A percentile compares a stretch with the other conserved stretches of the same genome.
These are phyloP conservation scores for Galerina sulciceps DNA, from an alignment of 768 basidiomycete genomes.

Conservation along the genomic window DNA sequence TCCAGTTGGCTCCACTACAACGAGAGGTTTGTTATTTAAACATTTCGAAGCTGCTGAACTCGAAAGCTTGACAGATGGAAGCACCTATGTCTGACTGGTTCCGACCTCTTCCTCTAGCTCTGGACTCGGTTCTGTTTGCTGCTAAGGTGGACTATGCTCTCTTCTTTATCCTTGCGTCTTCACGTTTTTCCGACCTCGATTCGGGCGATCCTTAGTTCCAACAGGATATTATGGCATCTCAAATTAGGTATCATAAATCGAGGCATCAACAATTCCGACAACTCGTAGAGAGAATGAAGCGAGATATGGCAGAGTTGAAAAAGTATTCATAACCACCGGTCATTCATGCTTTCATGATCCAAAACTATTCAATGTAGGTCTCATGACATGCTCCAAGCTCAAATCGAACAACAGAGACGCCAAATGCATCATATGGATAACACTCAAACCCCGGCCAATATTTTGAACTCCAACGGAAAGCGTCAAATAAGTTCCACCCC, in stretches of 20 bases:
- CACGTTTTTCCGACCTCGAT: neutral
- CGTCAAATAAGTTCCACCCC: conserved; percentile 52
- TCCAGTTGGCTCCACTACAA: conserved; percentile 76
- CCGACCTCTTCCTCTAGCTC: conserved; percentile 56
- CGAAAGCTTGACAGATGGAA: conserved; percentile 57
- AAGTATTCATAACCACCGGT: conserved; percentile 43
- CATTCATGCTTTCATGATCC: conserved; percentile 8
- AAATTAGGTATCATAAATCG: conserved; percentile 65
- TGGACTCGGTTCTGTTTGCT: conserved; percentile 70
- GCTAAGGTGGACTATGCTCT: conserved; percentile 53
- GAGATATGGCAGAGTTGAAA: conserved; percentile 56
- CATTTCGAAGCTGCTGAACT: neutral
- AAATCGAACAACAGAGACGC: conserved; percentile 54
- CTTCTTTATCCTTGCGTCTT: neutral
- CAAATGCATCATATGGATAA: conserved; percentile 27
- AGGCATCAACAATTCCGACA: conserved; percentile 60
- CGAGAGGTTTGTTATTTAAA: conserved; percentile 55
- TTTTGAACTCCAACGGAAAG: conserved; percentile 65
- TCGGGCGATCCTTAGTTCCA: conserved; percentile 62
- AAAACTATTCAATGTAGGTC: conserved; percentile 38
- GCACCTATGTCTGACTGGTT: conserved; percentile 87
- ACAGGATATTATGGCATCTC: conserved; percentile 71
- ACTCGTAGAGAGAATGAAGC: conserved; percentile 56
- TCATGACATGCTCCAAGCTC: conserved; percentile 49
- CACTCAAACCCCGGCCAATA: conserved; percentile 35